Conservation (phyloP, 495 filamentous ascomycete genomes). For the Xylaria bambusicola region DNA sequence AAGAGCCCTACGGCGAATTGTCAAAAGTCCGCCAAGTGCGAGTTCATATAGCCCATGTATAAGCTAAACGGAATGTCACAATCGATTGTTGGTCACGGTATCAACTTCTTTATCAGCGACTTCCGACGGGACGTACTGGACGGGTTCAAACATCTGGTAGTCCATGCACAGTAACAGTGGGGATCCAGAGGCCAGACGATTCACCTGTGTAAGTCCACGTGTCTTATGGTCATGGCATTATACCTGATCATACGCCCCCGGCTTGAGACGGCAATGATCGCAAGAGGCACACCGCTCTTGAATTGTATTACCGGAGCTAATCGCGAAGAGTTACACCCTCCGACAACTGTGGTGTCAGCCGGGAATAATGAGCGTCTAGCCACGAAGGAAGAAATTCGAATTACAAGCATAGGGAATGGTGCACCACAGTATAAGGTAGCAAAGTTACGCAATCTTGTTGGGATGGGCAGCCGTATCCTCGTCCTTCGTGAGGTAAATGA, state of each 20-base stretch:
- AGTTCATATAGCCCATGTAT: too few species aligned
- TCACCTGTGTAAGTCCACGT: background rate
- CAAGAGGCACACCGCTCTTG: conserved; percentile 6
- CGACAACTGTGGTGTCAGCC: background rate
- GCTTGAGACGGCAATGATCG: background rate
- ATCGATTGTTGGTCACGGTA: too few species aligned
- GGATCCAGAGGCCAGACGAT: background rate
- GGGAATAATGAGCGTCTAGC: background rate
- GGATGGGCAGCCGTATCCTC: background rate
- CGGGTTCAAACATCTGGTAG: background rate
- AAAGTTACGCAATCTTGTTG: background rate
- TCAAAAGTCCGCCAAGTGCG: too few species aligned
- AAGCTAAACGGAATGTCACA: too few species aligned
- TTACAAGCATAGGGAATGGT: background rate
- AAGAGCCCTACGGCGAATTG: too few species aligned
- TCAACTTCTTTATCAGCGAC: too few species aligned
- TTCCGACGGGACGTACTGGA: background rate
- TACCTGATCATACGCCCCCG: too few species aligned
- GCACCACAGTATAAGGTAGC: background rate
- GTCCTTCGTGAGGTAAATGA: background rate
- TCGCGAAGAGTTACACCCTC: background rate
- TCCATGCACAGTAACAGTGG: background rate
- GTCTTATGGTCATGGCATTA: too few species aligned
- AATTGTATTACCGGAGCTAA: background rate
- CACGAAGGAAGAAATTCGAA: background rate